Evolutionary conservation across 106 monocot genomes (phyloP), one percentile per base, ranked within the genome.

Genomic region (Dioscorea dumetorum): DNA sequence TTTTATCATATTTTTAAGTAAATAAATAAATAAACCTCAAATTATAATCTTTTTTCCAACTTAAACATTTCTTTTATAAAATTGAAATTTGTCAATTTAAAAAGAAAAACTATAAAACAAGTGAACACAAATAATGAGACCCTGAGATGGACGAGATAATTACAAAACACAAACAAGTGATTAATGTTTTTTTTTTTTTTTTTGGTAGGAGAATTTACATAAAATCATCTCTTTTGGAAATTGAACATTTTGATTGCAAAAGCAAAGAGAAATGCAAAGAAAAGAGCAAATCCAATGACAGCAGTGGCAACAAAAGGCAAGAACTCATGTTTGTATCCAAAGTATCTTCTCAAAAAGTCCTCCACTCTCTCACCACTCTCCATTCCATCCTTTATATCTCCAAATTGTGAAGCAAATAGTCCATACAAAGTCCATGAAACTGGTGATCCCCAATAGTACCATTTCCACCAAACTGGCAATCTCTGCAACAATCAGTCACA

Each of bases 391-490:
- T 72, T 19, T 2, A n/a, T 62, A 23, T 81, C 81, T 17, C 72
- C 81, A 31, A 66, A 72, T 50, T 81, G 81, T 0, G 81, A 81
- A 41, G 62, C 67, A 63, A 81, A 19, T 12, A 81, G 50, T 9
- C 81, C 80, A 24, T 80, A 72, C 24, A 81, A 21, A 2, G 75
- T 76, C 76, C 76, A 81, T 0, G 80, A 22, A 13, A 81, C 76
- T 17, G 81, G 81, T 22, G 57, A 72, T 34, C 54, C 54, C 76
- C 81, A 76, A 60, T 57, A 76, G 19, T 67, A 75, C 81, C 81
- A 76, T 12, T 49, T 71, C 81, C 81, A 81, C 81, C 81, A 76
- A 3, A 23, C 33, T 21, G 81, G 81, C 10, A 72, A 50, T 65
- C 48, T 81, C 81, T 81, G 76, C 35, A 68, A 10, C 41, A 41